These are phyloP conservation scores for Arthrobotrys iridis DNA, from an alignment of 2,329 filamentous ascomycete genomes.

Conservation along the genomic window DNA sequence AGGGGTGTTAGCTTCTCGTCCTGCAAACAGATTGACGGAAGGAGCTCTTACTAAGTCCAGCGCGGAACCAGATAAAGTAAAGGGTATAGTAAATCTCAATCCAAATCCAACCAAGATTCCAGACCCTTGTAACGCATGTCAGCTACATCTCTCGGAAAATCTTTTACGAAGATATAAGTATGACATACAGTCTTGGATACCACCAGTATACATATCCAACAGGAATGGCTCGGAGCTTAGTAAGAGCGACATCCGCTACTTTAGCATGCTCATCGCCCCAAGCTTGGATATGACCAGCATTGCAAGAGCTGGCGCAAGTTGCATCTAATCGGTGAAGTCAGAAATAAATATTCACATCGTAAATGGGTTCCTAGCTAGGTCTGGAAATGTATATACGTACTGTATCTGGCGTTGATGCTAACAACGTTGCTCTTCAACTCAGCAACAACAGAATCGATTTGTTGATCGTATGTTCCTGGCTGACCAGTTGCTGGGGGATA, in stretches of 20 bases:
- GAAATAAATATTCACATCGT: background rate
- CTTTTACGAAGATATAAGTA: background rate
- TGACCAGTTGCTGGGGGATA: slow-evolving; percentile 44
- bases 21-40: background rate
- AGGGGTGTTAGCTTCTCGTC: background rate
- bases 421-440: slow-evolving; percentile 40
- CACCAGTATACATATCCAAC: slow-evolving; percentile 49
- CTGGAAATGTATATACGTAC: slow-evolving; percentile 18
- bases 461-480: slow-evolving; percentile 27
- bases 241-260: slow-evolving; percentile 23
- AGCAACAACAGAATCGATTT: slow-evolving; percentile 35
- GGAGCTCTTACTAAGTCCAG: slow-evolving; percentile 25
- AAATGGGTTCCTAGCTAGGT: no score
- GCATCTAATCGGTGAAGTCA: slow-evolving; percentile 15
- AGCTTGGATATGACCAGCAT: slow-evolving; percentile 32
- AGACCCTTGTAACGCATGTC: slow-evolving; percentile 15
- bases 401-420: slow-evolving; percentile 43
- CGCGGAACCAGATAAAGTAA: slow-evolving; percentile 51
- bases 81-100: slow-evolving; percentile 50
- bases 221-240: slow-evolving; percentile 20
- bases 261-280: slow-evolving; percentile 49
- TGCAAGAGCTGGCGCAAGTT: slow-evolving; percentile 35
- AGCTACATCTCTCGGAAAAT: background rate
- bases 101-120: slow-evolving; percentile 53
- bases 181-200: slow-evolving; percentile 46